These are phyloP conservation scores for Gracilaria gracilis DNA, from an alignment of 23 red algal genomes.

Conservation along the genomic window DNA sequence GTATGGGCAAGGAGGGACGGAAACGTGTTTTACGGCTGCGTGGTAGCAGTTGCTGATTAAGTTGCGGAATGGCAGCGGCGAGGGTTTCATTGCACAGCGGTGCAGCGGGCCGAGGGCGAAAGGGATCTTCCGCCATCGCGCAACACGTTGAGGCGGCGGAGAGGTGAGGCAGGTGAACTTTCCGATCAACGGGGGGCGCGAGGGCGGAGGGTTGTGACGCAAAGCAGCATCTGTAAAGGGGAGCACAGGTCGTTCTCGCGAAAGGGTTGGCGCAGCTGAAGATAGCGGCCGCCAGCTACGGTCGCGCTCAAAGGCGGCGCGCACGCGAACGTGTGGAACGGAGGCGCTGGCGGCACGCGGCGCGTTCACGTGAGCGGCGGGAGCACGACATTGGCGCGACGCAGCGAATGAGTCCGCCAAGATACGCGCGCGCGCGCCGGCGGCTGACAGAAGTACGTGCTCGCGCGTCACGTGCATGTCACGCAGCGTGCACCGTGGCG, in stretches of 20 bases:
- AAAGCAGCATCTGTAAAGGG: no score
- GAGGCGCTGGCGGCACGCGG: background rate
- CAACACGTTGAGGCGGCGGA: background rate
- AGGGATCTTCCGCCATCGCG: background rate
- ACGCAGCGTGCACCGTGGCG: background rate
- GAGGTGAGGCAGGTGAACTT: background rate
- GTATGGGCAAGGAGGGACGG: background rate
- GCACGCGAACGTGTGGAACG: background rate
- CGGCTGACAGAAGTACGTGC: slow-evolving; percentile 10
- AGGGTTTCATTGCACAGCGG: background rate
- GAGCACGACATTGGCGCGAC: background rate
- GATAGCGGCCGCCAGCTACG: no score
- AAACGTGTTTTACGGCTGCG: background rate
- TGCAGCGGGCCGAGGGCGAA: background rate
- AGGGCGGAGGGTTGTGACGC: no score
- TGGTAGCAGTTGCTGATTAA: background rate
- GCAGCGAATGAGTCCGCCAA: background rate
- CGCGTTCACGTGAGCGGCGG: background rate
- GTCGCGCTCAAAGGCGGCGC: background rate
- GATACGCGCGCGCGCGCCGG: background rate
- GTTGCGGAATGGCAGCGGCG: background rate
- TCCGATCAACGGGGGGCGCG: background rate
- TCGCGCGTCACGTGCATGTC: slow-evolving; percentile 3
- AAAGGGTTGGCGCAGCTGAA: no score
- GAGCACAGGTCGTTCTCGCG: no score